Percentiles rank a stretch among this genome's conserved stretches.
phyloP scores from a whole-genome alignment of 73 alveolate species.

The Tetrahymena elliotti region DNA sequence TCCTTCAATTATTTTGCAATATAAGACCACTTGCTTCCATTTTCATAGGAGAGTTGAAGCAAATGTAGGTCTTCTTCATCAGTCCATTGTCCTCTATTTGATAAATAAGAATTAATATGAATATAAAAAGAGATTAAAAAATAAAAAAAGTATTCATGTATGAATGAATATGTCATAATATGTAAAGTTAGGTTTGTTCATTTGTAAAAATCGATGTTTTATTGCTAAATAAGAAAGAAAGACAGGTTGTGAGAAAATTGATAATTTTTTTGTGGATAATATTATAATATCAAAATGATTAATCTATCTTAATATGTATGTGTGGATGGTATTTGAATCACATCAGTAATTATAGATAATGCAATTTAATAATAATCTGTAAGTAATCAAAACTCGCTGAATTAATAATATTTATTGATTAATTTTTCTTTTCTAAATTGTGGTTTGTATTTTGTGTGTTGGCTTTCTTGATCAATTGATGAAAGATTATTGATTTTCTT shows the following conservation, averaged over 20 bases:
- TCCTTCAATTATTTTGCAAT: slow-evolving; percentile 18
- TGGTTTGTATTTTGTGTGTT: too few species aligned
- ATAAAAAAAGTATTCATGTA: not conserved
- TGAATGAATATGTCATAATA: not conserved
- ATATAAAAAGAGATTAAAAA: not conserved
- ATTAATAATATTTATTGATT: too few species aligned
- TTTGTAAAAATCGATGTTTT: too few species aligned
- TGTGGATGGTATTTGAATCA: not conserved
- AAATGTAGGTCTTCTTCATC: not conserved
- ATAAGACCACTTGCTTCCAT: slow-evolving; percentile 35
- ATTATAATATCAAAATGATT: too few species aligned
- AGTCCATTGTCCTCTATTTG: not conserved
- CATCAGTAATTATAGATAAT: not conserved
- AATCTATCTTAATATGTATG: too few species aligned
- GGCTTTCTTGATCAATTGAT: too few species aligned
- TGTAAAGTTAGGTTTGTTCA: too few species aligned
- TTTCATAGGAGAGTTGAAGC: not conserved
- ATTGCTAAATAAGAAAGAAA: not conserved
- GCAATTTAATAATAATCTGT: not conserved
- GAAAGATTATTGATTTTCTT: too few species aligned
- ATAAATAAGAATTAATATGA: not conserved
- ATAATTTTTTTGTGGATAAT: not conserved
- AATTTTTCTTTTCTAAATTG: not conserved
- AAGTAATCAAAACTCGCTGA: not conserved
- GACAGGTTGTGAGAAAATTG: not conserved